Evolutionary conservation across 331 rosid genomes (phyloP).

Genomic region (Ulmus americana): DNA sequence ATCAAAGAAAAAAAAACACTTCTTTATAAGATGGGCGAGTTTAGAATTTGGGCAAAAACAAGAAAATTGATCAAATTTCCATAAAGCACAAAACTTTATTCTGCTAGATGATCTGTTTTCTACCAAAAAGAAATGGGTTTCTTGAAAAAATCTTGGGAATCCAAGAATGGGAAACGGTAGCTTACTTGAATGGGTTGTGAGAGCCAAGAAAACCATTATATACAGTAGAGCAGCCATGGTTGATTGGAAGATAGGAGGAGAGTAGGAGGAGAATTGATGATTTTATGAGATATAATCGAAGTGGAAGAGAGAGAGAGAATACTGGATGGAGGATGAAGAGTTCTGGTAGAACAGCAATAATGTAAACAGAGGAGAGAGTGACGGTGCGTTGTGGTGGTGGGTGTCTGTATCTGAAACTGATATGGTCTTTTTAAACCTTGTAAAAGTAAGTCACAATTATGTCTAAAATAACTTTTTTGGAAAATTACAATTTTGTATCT

Average conservation of each 20-base stretch:
- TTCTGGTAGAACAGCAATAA: no score
- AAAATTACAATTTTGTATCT: no score
- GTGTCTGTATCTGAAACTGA: constrained; percentile 20
- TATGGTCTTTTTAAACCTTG: constrained; percentile 21
- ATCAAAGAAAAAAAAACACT: not conserved
- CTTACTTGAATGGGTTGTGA: constrained; percentile 75
- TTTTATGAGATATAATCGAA: not conserved
- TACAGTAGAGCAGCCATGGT: constrained; percentile 55
- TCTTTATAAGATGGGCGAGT: not conserved
- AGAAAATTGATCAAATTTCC: no score
- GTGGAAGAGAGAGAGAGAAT: not conserved
- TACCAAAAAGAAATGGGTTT: no score
- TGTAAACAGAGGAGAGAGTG: not conserved
- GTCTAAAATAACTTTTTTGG: not conserved
- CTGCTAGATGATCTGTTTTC: no score
- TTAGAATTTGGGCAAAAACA: no score
- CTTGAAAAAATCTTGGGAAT: not conserved
- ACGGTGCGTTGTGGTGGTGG: constrained; percentile 25
- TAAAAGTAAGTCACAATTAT: constrained; percentile 13
- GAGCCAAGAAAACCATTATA: constrained; percentile 47
- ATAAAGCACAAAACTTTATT: no score
- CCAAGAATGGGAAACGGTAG: constrained; percentile 4
- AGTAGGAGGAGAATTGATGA: not conserved
- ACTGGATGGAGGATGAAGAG: no score
- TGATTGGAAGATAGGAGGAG: constrained; percentile 12